Evolutionary conservation across 768 basidiomycete species (phyloP), one percentile per base, ranked within the genome.

Genomic region (Tulasnella sp.): DNA sequence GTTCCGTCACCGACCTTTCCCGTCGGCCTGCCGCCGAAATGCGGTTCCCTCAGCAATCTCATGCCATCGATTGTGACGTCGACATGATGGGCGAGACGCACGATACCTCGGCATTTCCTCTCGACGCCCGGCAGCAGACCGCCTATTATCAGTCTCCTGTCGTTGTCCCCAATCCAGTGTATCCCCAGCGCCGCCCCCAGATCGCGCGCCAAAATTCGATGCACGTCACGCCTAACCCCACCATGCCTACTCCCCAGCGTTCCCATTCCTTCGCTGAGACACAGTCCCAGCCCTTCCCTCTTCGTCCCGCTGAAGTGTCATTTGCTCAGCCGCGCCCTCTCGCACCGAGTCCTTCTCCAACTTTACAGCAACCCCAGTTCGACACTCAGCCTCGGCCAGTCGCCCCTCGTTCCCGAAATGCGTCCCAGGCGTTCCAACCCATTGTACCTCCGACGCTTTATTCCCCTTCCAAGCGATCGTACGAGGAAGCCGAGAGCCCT

Each of bases 181-280:
- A 54, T n/a, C 52, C 27, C 36, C 52, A 21, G 21, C 1, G 39
- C 35, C 37, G 25, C 37, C 52, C 52, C 15, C 52, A 54, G 37
- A 21, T 54, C 35, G 14, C 25, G 36, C 50, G 36, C 8, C 50
- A 34, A 23, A 51, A 19, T 37, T 39, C 32, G 32, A 51, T 51
- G 50, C 50, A 51, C 9, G 29, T 27, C 21, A 54, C 42, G n/a
- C 52, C 36, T n/a, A 6, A 6, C 9, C 25, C 52, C 35, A 39
- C 52, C n/a, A 29, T 54, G 23, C 52, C 52, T 17, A 40, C 52
- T n/a, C 34, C 37, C 35, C 52, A 17, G 35, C 52, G 39, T 14
- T 39, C 35, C 11, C 52, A 54, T 54, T 40, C 52, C 17, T 21
- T 54, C 36, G 37, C 17, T 43, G 17, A 43, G 17, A n/a, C 41